phyloP scores from a whole-genome alignment of 441 rosid genomes.

The Adansonia grandidieri region DNA sequence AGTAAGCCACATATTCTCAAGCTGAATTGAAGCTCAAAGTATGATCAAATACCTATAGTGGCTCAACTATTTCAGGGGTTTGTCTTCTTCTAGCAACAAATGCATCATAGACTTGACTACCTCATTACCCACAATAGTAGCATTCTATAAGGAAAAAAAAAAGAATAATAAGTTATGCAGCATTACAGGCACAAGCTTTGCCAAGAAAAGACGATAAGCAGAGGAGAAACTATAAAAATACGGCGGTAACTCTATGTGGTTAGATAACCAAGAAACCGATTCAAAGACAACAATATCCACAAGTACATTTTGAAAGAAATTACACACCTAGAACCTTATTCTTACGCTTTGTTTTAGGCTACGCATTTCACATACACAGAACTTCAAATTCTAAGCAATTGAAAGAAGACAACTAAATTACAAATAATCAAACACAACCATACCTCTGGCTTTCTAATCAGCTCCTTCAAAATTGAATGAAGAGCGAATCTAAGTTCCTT shows the following conservation, averaged over 20 bases:
- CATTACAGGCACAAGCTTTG: neutral
- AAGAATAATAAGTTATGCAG: neutral
- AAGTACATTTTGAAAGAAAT: no score
- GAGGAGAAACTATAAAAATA: neutral
- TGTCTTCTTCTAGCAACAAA: constrained; percentile 77
- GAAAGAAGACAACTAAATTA: no score
- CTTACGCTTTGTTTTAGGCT: no score
- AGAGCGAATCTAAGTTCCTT: constrained; percentile 83
- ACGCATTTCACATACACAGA: no score
- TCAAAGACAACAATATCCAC: no score
- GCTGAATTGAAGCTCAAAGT: constrained; percentile 1
- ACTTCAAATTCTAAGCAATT: no score
- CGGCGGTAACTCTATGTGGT: neutral
- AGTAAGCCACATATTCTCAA: neutral
- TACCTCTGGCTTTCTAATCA: constrained; percentile 51
- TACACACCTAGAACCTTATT: no score
- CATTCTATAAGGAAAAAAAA: constrained; percentile 44
- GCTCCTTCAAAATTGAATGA: constrained; percentile 67
- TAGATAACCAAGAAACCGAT: no score
- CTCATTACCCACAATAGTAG: constrained; percentile 62
- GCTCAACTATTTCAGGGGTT: constrained; percentile 44
- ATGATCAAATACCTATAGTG: constrained; percentile 17
- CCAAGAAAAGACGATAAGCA: neutral
- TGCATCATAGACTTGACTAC: constrained; percentile 78
- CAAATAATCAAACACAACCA: neutral